Percentiles rank a stretch among this genome's conserved stretches.
These are phyloP conservation scores for Pseudopediastrum boryanum DNA, from an alignment of 139 green algal species.

Conservation along the genomic window DNA sequence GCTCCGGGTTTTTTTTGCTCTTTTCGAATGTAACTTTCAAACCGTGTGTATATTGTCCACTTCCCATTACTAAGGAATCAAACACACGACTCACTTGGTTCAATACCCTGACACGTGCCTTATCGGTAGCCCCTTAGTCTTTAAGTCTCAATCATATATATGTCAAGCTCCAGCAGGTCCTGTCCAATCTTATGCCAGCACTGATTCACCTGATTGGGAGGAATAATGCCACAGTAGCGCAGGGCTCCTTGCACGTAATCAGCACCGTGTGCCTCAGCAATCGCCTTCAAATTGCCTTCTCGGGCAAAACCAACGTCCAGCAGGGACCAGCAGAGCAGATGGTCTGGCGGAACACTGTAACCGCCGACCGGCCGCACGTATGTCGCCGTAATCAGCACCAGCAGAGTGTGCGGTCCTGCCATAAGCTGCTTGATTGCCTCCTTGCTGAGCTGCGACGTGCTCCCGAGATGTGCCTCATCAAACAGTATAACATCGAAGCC, in stretches of 20 bases:
- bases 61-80: background rate
- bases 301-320: background rate
- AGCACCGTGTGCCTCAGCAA: background rate
- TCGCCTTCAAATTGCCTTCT: constrained; percentile 11
- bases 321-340: background rate
- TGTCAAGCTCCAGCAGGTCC: too few species aligned
- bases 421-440: background rate
- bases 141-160: too few species aligned
- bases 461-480: constrained; percentile 18
- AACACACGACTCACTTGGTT: background rate
- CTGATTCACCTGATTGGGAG: too few species aligned
- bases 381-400: constrained; percentile 10
- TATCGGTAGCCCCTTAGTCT: too few species aligned
- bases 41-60: too few species aligned
- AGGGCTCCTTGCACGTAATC: background rate
- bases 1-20: too few species aligned
- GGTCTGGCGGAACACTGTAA: background rate
- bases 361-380: constrained; percentile 1
- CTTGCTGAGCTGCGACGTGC: background rate
- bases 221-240: background rate
- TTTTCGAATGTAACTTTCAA: too few species aligned
- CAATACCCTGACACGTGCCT: too few species aligned
- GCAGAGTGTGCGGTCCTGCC: background rate
- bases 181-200: too few species aligned
- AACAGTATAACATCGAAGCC: constrained; percentile 21